These are phyloP conservation scores for Leucogyrophana mollusca DNA, from an alignment of 768 basidiomycete genomes.

Conservation along the genomic window DNA sequence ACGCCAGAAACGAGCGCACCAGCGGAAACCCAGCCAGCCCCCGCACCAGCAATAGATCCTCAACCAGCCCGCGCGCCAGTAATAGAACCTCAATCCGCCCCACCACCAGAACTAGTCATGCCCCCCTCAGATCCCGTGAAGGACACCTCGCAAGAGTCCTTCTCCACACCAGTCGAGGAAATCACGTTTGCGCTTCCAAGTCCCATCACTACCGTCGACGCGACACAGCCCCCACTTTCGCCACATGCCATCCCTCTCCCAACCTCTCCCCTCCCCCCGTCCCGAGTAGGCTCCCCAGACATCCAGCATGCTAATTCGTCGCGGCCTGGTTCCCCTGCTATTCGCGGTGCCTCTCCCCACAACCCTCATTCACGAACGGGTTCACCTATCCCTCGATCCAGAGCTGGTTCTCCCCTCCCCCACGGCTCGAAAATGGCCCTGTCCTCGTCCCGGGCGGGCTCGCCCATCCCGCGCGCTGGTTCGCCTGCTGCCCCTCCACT, in stretches of 20 bases:
- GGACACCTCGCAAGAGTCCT: conserved; percentile 11
- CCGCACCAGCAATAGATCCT: no score
- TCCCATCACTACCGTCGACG: conserved; percentile 6
- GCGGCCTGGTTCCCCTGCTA: conserved; percentile 17
- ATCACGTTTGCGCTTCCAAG: conserved; percentile 13
- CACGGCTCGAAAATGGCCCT: conserved; percentile 19
- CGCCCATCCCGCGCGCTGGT: no score
- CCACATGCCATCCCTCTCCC: conserved; percentile 22
- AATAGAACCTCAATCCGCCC: no score
- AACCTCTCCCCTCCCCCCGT: conserved; percentile 21
- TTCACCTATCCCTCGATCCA: conserved; percentile 23
- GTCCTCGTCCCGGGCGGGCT: conserved; percentile 31
- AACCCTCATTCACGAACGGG: conserved; percentile 33
- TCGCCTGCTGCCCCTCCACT: conserved; percentile 57
- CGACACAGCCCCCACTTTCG: conserved; percentile 11
- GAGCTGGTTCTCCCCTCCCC: conserved; percentile 21
- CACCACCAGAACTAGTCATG: conserved; percentile 2
- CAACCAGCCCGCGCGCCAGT: no score
- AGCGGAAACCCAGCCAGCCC: conserved; percentile 1
- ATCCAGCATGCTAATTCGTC: no score
- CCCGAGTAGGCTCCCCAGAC: conserved; percentile 15
- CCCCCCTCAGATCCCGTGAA: conserved; percentile 5
- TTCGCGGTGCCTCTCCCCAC: conserved; percentile 1
- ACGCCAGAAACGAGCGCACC: background rate
- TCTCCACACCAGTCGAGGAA: conserved; percentile 21